Conservation (phyloP, 2,329 filamentous ascomycete genomes). For the Fusarium virguliforme region DNA sequence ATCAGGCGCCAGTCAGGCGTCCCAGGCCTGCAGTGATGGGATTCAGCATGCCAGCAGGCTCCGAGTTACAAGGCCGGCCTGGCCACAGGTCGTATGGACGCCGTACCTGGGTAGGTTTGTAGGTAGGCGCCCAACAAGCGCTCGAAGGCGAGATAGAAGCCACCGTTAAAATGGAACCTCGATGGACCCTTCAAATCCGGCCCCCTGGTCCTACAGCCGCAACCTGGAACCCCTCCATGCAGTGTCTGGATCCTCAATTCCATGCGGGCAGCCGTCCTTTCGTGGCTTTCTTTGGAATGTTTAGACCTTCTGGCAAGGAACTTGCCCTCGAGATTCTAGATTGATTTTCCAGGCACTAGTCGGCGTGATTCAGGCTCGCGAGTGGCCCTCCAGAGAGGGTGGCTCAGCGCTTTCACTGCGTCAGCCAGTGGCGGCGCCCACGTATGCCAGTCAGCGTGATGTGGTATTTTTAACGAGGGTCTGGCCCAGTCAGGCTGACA, state of each 20-base stretch:
- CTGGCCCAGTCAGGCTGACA: constrained; percentile 20
- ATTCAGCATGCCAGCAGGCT: constrained; percentile 29
- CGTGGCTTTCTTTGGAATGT: constrained; percentile 4
- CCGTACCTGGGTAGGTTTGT: not conserved
- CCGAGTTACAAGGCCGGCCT: constrained; percentile 24
- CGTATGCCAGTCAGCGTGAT: constrained; percentile 37
- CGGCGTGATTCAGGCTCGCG: constrained; percentile 5
- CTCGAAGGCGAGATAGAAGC: constrained; percentile 30
- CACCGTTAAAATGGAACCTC: constrained; percentile 23
- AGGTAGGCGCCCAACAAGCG: constrained; percentile 43
- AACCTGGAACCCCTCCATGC: constrained; percentile 38
- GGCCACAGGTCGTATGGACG: constrained; percentile 8
- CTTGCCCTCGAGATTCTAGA: not conserved
- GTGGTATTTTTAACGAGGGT: constrained; percentile 21
- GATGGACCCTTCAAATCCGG: constrained; percentile 29
- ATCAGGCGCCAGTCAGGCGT: constrained; percentile 41
- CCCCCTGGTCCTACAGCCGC: constrained; percentile 37
- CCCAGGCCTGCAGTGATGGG: constrained; percentile 37
- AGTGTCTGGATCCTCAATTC: constrained; percentile 30
- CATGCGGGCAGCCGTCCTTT: constrained; percentile 3
- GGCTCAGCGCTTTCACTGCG: constrained; percentile 48
- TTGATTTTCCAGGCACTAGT: not conserved
- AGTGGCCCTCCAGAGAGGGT: constrained; percentile 32
- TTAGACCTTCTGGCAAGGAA: not conserved
- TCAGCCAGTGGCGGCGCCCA: constrained; percentile 48